phyloP scores from a whole-genome alignment of 2,329 filamentous ascomycete species.

The Mycogone perniciosa region DNA sequence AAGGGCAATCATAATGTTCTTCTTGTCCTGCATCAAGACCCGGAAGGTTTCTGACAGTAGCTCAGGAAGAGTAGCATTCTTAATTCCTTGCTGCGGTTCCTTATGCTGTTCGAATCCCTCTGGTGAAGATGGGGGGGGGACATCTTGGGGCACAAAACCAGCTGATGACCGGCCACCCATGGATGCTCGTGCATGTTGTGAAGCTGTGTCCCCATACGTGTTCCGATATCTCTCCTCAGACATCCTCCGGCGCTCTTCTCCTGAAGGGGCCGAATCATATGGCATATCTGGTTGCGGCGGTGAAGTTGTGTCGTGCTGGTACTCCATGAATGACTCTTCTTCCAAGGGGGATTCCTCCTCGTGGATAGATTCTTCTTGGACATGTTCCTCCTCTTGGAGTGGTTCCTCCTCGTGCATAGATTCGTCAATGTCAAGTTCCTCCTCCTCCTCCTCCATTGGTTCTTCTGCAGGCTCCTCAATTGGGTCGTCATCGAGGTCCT shows the following conservation, averaged over 20 bases:
- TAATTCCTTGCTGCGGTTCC: constrained; percentile 24
- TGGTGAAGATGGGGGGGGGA: constrained; percentile 13
- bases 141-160: constrained; percentile 10
- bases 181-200: constrained; percentile 9
- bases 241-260: constrained; percentile 31
- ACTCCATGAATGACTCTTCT: constrained; percentile 9
- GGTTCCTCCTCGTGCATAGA: not conserved
- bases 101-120: constrained; percentile 22
- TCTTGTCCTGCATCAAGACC: constrained; percentile 51
- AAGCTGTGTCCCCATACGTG: constrained; percentile 41
- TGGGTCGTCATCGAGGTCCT: not conserved
- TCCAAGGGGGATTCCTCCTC: not conserved
- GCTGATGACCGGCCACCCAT: constrained; percentile 4
- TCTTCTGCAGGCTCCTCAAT: not conserved
- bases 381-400: not conserved
- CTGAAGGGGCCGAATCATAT: constrained; percentile 11
- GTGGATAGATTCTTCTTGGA: not conserved
- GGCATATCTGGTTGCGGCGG: constrained; percentile 14
- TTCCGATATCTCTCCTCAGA: constrained; percentile 49
- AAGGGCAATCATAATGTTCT: constrained; percentile 52
- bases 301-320: not conserved
- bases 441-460: not conserved
- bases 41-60: constrained; percentile 48
- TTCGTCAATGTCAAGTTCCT: not conserved
- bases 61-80: constrained; percentile 45